A percentile compares a stretch with the other conserved stretches of the same genome.
These are phyloP conservation scores for Psilocybe mexicana DNA, from an alignment of 1,284 basidiomycete species.

Conservation along the genomic window DNA sequence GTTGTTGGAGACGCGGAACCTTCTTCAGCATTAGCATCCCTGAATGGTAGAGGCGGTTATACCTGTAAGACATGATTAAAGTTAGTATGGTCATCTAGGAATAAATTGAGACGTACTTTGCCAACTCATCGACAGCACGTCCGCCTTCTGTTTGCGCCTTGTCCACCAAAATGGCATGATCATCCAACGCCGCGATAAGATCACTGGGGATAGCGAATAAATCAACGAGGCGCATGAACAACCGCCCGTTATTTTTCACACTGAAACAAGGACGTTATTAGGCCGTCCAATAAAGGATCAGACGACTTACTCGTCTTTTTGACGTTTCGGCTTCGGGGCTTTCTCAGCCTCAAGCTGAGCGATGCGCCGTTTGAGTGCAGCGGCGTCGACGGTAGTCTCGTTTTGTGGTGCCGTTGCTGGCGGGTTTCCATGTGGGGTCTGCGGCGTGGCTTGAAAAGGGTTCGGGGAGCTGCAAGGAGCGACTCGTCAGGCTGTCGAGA, in stretches of 20 bases:
- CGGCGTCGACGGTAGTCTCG: too few species aligned
- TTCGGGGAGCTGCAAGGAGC: too few species aligned
- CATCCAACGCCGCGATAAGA: background rate
- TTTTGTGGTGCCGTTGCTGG: too few species aligned
- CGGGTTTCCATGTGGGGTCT: too few species aligned
- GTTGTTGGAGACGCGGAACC: background rate
- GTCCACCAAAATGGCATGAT: background rate
- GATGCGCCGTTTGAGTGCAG: too few species aligned
- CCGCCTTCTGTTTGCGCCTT: background rate
- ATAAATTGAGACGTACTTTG: background rate
- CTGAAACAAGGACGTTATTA: background rate
- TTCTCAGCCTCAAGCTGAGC: too few species aligned
- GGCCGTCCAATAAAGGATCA: too few species aligned
- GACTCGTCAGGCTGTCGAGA: too few species aligned
- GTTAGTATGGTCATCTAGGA: background rate
- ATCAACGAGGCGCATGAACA: background rate
- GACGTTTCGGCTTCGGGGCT: background rate
- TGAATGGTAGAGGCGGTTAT: background rate
- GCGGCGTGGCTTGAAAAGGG: too few species aligned
- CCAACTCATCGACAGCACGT: background rate
- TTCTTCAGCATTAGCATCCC: background rate
- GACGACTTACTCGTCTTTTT: background rate
- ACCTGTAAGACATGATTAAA: background rate
- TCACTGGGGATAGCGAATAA: background rate
- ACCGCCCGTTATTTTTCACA: background rate